Evolutionary conservation across 2,329 filamentous ascomycete genomes (phyloP).

Genomic region (Ophiostoma piceae): DNA sequence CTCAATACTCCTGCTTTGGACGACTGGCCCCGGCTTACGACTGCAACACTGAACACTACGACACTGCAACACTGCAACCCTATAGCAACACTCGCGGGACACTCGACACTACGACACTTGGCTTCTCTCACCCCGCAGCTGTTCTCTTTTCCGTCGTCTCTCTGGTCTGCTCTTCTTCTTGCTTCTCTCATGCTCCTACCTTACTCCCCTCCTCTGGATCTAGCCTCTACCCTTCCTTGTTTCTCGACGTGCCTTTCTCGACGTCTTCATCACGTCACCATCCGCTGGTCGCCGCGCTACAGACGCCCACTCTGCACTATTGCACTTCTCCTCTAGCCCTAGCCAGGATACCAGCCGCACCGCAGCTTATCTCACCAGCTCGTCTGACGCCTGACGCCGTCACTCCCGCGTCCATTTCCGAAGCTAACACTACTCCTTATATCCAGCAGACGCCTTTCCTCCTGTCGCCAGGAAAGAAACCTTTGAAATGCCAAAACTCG

Average conservation of each 20-base stretch:
- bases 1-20: background rate
- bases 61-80: background rate
- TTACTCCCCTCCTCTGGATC: background rate
- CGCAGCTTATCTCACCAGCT: conserved; percentile 8
- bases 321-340: background rate
- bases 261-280: background rate
- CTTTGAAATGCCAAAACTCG: conserved; percentile 42
- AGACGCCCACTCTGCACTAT: background rate
- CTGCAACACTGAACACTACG: background rate
- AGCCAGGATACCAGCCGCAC: background rate
- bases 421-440: conserved; percentile 6
- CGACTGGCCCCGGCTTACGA: conserved; percentile 4
- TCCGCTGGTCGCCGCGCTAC: background rate
- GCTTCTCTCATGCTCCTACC: background rate
- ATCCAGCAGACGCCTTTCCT: conserved; percentile 27
- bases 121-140: conserved; percentile 11
- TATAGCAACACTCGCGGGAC: background rate
- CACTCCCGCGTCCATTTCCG: conserved; percentile 12
- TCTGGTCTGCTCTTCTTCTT: background rate
- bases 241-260: background rate
- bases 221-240: background rate
- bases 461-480: conserved; percentile 25
- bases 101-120: conserved; percentile 13
- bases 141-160: background rate
- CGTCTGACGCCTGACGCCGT: conserved; percentile 2